Conservation (phyloP, 805 yeast genomes). For the Metschnikowia dekortorum region DNA sequence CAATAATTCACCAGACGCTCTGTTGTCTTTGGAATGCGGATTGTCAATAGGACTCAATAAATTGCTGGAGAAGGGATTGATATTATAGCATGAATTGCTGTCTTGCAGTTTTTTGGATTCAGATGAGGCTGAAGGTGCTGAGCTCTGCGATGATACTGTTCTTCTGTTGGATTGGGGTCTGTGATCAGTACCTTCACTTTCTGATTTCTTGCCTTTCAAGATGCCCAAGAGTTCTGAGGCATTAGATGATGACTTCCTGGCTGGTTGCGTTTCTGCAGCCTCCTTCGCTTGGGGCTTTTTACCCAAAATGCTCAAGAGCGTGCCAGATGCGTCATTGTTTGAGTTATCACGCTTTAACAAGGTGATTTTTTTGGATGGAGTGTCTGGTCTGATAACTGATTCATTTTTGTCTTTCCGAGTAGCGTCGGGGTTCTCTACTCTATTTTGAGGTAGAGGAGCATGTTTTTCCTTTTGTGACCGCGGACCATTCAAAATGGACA, state of each 20-base stretch:
- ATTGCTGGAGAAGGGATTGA: background rate
- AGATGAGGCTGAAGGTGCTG: background rate
- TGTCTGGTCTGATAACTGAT: constrained; percentile 3
- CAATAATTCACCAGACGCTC: constrained; percentile 1
- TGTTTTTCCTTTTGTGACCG: background rate
- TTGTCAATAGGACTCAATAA: background rate
- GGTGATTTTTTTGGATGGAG: constrained; percentile 14
- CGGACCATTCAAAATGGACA: constrained; percentile 8
- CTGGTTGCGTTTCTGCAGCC: constrained; percentile 2
- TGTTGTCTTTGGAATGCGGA: background rate
- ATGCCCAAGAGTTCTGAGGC: constrained; percentile 17
- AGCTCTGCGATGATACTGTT: background rate
- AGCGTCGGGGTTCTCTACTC: background rate
- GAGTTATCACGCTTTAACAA: constrained; percentile 13
- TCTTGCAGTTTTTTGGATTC: background rate
- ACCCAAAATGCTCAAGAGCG: constrained; percentile 15
- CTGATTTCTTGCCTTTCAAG: constrained; percentile 9
- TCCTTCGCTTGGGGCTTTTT: constrained; percentile 9
- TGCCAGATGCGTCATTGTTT: constrained; percentile 11
- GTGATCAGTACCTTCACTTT: background rate
- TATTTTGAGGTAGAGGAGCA: background rate
- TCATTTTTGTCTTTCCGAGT: background rate
- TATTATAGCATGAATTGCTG: background rate
- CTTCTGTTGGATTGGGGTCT: background rate
- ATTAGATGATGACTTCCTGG: background rate